Base-by-base conservation (phyloP, 2,329 filamentous ascomycete genomes). In the Colletotrichum euphorbiae region DNA sequence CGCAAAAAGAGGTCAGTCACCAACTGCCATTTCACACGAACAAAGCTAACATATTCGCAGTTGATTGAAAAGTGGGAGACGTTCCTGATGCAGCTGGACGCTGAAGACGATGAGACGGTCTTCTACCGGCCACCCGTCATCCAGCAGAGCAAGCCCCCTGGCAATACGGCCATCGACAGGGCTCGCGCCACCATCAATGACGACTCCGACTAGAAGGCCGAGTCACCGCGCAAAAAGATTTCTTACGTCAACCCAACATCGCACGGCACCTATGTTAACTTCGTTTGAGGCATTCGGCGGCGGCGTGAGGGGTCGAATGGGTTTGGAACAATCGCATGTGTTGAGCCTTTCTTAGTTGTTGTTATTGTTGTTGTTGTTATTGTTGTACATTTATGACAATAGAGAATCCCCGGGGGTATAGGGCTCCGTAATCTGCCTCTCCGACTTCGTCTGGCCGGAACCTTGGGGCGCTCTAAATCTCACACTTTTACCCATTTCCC, bases 51-150 rank as follows among this genome's bases (percentile, higher is more conserved):
- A 54, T 31, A 40, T 33, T 7, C 63, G 17, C 70, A 89, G 85
- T 80, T 89, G 71, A 89, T 90, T 75, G 96, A 99, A 80, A 91
- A 98, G 70, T 99, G 96, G 96, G 96, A 99, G 81, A 98, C 96
- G 0, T 99, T 97, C 83, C 85, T 99, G 59, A 91, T 98, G 86
- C 96, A 98, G 78, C 85, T 99, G 48, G 96, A 99, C 77, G 92
- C 93, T 8, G 95, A 97, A 74, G 95, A 98, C 68, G 93, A 97
- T 72, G 93, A 90, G 69, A 84, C 86, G 4, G 86, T 85, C 11
- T 91, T 91, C 74, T 90, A 90, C 77, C 84, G 86, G 64, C 87
- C 88, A 4, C 88, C 88, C 3, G 85, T 89, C n/a, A 83, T 86
- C 71, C 82, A 86, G 69, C 72, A 79, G 57, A 80, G 82, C 73